Percentiles rank a stretch among this genome's conserved stretches.
Evolutionary conservation across 441 rosid species (phyloP).

Genomic region (Erysimum cheiri): DNA sequence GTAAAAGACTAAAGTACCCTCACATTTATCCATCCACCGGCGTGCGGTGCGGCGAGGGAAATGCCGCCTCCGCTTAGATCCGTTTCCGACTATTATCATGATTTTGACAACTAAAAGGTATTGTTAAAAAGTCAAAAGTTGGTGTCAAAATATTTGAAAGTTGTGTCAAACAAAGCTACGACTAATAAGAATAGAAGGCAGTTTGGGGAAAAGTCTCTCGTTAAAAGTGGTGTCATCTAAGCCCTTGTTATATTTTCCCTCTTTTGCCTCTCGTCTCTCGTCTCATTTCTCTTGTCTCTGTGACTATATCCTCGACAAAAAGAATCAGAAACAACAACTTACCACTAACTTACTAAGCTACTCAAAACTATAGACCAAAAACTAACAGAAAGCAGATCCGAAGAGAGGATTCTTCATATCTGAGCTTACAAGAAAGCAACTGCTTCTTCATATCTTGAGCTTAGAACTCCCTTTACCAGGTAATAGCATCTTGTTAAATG

Average conservation of each 20-base stretch:
- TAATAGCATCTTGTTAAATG: conserved; percentile 9
- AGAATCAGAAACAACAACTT: conserved; percentile 15
- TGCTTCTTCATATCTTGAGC: background rate
- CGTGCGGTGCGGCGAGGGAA: background rate
- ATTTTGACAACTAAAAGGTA: background rate
- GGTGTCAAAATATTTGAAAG: no score
- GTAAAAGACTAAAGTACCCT: conserved; percentile 6
- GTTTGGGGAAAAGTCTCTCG: background rate
- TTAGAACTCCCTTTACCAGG: background rate
- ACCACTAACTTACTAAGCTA: conserved; percentile 11
- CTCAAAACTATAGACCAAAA: conserved; percentile 31
- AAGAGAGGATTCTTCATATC: background rate
- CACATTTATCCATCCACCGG: background rate
- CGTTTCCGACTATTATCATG: background rate
- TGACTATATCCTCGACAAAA: background rate
- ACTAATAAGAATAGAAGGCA: no score
- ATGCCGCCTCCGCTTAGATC: background rate
- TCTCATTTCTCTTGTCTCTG: background rate
- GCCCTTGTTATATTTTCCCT: background rate
- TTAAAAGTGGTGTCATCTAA: background rate
- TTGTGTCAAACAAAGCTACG: no score
- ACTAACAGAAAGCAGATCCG: background rate
- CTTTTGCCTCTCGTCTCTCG: background rate
- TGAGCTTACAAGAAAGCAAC: background rate
- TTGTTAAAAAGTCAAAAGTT: background rate